Conservation (phyloP, 257 asterid species). For the Nicotiana benthamiana region DNA sequence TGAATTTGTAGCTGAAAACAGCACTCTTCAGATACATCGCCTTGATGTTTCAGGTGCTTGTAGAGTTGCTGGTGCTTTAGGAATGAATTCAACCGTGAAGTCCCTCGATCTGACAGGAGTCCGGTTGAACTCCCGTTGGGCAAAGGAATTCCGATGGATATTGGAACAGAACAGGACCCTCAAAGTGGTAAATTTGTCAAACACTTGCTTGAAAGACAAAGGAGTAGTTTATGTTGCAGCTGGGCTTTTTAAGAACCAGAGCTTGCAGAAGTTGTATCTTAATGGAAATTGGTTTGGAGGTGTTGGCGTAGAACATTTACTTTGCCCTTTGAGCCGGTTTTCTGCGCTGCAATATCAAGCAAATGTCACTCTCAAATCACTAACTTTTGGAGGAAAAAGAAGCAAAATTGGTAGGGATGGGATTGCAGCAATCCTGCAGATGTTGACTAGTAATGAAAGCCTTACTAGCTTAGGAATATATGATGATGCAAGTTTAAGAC, state of each 20-base stretch:
- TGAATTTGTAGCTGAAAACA: conserved; percentile 50
- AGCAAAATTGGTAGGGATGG: conserved; percentile 69
- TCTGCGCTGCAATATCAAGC: conserved; percentile 71
- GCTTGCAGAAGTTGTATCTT: conserved; percentile 48
- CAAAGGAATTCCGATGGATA: conserved; percentile 74
- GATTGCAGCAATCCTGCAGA: conserved; percentile 44
- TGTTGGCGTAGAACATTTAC: conserved; percentile 65
- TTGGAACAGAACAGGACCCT: conserved; percentile 66
- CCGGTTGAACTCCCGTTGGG: conserved; percentile 65
- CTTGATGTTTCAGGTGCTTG: conserved; percentile 45
- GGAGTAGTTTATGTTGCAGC: conserved; percentile 71
- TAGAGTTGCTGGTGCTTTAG: conserved; percentile 61
- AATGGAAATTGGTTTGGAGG: conserved; percentile 64
- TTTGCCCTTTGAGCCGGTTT: conserved; percentile 77
- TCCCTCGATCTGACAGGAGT: conserved; percentile 68
- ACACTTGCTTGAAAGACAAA: conserved; percentile 59
- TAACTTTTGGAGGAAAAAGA: conserved; percentile 61
- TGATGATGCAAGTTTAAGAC: conserved; percentile 54
- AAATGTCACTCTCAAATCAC: conserved; percentile 41
- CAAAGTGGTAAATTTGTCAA: conserved; percentile 55
- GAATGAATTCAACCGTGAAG: conserved; percentile 60
- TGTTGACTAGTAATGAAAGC: conserved; percentile 58
- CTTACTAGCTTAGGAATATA: conserved; percentile 44
- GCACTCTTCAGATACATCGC: conserved; percentile 45
- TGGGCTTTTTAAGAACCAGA: conserved; percentile 65